phyloP scores from a whole-genome alignment of 441 rosid genomes.

The Eutrema salsugineum region DNA sequence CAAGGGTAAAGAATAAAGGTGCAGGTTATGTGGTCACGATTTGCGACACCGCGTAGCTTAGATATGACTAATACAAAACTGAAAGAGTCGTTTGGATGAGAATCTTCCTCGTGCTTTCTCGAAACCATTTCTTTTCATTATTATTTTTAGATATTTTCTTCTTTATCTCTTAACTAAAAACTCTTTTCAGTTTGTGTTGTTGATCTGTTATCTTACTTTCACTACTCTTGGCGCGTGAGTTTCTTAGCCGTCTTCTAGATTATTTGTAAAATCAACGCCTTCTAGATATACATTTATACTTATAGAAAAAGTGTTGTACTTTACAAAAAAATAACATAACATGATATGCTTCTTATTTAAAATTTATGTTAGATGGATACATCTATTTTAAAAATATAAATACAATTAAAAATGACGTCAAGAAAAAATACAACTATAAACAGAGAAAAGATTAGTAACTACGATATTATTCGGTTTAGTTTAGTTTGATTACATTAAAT shows the following conservation, averaged over 20 bases:
- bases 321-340: not conserved
- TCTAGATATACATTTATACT: not conserved
- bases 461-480: too few relatives aligned
- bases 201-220: not conserved
- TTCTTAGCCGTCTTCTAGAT: conserved; percentile 29
- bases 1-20: not conserved
- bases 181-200: not conserved
- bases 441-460: too few relatives aligned
- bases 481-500: too few relatives aligned
- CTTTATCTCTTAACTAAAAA: not conserved
- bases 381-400: too few relatives aligned
- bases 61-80: conserved; percentile 1
- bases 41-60: conserved; percentile 32
- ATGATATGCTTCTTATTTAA: not conserved
- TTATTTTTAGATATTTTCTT: not conserved
- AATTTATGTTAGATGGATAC: too few relatives aligned
- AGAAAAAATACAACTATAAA: too few relatives aligned
- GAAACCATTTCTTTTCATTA: conserved; percentile 1
- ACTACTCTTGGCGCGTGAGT: conserved; percentile 4
- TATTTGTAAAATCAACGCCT: not conserved
- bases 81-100: conserved; percentile 28
- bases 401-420: too few relatives aligned
- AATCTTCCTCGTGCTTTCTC: conserved; percentile 34
- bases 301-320: not conserved
- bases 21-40: conserved; percentile 28